Conservation (phyloP, 1,284 basidiomycete species). For the Ustilago shanxiensis region DNA sequence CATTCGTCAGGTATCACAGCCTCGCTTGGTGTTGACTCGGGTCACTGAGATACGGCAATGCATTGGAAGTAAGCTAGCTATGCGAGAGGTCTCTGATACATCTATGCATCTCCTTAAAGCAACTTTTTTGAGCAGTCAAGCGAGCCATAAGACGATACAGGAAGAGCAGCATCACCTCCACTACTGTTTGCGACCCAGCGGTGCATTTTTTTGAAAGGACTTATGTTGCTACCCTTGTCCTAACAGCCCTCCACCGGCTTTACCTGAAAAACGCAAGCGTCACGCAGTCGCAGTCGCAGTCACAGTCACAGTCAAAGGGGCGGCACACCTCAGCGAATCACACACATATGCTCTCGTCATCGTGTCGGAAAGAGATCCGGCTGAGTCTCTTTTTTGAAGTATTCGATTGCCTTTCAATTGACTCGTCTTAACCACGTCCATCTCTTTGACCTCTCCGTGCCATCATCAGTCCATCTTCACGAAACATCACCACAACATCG, state of each 20-base stretch:
- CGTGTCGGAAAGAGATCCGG: background rate
- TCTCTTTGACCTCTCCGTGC: too few species aligned
- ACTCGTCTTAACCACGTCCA: background rate
- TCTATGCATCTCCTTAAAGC: too few species aligned
- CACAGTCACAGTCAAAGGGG: background rate
- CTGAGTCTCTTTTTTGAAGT: background rate
- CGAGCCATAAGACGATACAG: background rate
- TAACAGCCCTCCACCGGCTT: background rate
- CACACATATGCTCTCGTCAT: slow-evolving; percentile 14
- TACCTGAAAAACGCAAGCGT: too few species aligned
- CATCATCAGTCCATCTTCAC: too few species aligned
- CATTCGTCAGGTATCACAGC: background rate
- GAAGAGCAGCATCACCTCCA: slow-evolving; percentile 1
- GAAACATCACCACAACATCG: too few species aligned
- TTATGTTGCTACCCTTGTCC: background rate
- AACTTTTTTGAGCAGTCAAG: background rate
- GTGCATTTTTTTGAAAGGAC: background rate
- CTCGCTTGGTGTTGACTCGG: background rate
- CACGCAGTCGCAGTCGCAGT: too few species aligned
- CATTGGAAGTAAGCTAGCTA: too few species aligned
- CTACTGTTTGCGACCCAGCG: too few species aligned
- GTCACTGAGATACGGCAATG: too few species aligned
- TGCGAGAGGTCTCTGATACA: too few species aligned
- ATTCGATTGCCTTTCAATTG: background rate
- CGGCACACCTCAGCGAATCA: slow-evolving; percentile 6